These are phyloP conservation scores for Scopulariopsis brevicaulis DNA, from an alignment of 2,329 filamentous ascomycete species.

Conservation along the genomic window DNA sequence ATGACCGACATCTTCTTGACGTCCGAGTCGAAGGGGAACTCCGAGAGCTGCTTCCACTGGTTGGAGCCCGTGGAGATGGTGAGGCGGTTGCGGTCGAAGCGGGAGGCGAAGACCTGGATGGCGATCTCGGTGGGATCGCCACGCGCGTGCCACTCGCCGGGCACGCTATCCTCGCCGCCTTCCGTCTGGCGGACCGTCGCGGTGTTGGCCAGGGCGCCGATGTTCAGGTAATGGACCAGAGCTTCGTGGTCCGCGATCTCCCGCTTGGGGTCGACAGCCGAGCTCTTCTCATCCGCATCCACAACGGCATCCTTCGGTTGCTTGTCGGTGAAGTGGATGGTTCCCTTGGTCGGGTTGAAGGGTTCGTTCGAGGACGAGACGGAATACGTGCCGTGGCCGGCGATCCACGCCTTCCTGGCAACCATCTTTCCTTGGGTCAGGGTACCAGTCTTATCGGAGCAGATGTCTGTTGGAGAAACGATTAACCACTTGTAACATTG, in stretches of 20 bases:
- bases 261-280: constrained; percentile 13
- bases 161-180: constrained; percentile 14
- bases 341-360: constrained; percentile 42
- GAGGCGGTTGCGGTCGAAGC: constrained; percentile 52
- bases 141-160: constrained; percentile 43
- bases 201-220: constrained; percentile 55
- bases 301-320: constrained; percentile 15
- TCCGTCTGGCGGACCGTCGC: constrained; percentile 35
- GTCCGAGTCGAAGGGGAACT: constrained; percentile 64
- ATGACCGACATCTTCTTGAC: constrained; percentile 71
- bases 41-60: constrained; percentile 37
- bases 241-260: constrained; percentile 31
- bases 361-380: constrained; percentile 40
- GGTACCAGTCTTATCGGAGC: constrained; percentile 48
- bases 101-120: constrained; percentile 61
- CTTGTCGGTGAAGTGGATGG: constrained; percentile 24
- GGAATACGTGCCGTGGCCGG: constrained; percentile 31
- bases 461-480: constrained; percentile 38
- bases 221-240: constrained; percentile 45
- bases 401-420: constrained; percentile 39
- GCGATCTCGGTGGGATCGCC: constrained; percentile 60
- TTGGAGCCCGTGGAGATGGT: constrained; percentile 30
- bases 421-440: constrained; percentile 56
- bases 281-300: constrained; percentile 15
- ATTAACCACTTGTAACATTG: not conserved